phyloP scores from a whole-genome alignment of 495 filamentous ascomycete genomes.

The Penicillium ucsense region DNA sequence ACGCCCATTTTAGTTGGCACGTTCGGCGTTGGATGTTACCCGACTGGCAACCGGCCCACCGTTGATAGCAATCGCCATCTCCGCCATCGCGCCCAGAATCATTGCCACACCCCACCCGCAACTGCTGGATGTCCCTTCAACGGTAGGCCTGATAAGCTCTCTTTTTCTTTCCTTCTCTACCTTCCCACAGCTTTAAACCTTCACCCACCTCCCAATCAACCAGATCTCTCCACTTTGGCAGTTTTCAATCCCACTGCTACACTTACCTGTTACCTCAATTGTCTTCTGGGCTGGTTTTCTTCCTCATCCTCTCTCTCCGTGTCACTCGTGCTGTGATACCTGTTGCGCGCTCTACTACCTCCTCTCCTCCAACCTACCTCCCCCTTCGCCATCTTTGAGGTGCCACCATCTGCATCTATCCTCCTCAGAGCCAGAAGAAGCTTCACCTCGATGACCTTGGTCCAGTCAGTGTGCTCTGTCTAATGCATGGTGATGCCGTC shows the following conservation, averaged over 20 bases:
- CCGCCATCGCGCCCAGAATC: slow-evolving; percentile 1
- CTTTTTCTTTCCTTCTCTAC: neutral
- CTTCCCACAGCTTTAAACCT: neutral
- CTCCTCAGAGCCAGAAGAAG: slow-evolving; percentile 1
- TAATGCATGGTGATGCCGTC: slow-evolving; percentile 11
- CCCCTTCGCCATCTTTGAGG: slow-evolving; percentile 11
- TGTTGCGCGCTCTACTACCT: neutral
- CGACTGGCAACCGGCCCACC: slow-evolving; percentile 3
- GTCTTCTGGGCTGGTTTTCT: slow-evolving; percentile 5
- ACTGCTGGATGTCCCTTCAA: slow-evolving; percentile 4
- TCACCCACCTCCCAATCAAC: neutral
- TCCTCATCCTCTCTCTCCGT: slow-evolving; percentile 8
- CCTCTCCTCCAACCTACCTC: slow-evolving; percentile 13
- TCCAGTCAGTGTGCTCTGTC: slow-evolving; percentile 9
- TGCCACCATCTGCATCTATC: slow-evolving; percentile 14
- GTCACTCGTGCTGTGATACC: slow-evolving; percentile 20
- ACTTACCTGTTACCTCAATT: slow-evolving; percentile 2
- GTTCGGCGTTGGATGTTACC: slow-evolving; percentile 2
- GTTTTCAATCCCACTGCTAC: slow-evolving; percentile 2
- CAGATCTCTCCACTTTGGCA: slow-evolving; percentile 7
- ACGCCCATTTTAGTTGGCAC: too few species aligned
- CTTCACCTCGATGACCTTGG: slow-evolving; percentile 1
- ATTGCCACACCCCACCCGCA: slow-evolving; percentile 4
- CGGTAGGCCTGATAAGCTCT: slow-evolving; percentile 15
- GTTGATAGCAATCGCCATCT: neutral